phyloP scores from a whole-genome alignment of 2,329 filamentous ascomycete species.

The Pyrenophora teres region DNA sequence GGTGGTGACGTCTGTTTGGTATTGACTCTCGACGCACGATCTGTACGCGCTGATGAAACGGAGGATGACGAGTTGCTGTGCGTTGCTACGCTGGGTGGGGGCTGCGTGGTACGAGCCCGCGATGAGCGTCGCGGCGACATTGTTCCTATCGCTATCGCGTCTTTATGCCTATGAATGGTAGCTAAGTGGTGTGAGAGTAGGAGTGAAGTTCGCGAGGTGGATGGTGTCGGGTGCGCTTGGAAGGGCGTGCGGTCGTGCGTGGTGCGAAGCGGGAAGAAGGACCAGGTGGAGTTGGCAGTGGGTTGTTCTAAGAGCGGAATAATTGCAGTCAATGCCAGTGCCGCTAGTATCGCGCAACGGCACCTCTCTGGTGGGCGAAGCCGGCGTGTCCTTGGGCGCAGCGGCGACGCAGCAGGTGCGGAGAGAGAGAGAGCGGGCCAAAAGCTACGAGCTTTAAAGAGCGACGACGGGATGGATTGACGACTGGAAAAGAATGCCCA shows the following conservation, averaged over 20 bases:
- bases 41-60: slow-evolving; percentile 71
- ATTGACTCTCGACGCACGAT: slow-evolving; percentile 73
- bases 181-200: not conserved
- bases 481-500: slow-evolving; percentile 23
- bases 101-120: slow-evolving; percentile 80
- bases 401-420: slow-evolving; percentile 39
- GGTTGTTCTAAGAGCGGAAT: slow-evolving; percentile 8
- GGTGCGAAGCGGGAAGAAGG: slow-evolving; percentile 18
- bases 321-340: slow-evolving; percentile 17
- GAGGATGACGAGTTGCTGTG: slow-evolving; percentile 78
- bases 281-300: slow-evolving; percentile 13
- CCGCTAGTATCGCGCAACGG: slow-evolving; percentile 15
- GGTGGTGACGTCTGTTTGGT: slow-evolving; percentile 73
- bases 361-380: slow-evolving; percentile 14
- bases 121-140: slow-evolving; percentile 86
- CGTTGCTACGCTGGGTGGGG: slow-evolving; percentile 64
- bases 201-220: slow-evolving; percentile 5
- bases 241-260: slow-evolving; percentile 14
- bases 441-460: slow-evolving; percentile 47
- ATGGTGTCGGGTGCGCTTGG: slow-evolving; percentile 20
- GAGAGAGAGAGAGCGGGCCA: slow-evolving; percentile 45
- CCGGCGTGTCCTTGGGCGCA: slow-evolving; percentile 28
- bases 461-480: slow-evolving; percentile 34
- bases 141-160: slow-evolving; percentile 18
- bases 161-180: not conserved